Conservation (phyloP, 108 stramenopile species). For the Schizochytrium sp. region DNA sequence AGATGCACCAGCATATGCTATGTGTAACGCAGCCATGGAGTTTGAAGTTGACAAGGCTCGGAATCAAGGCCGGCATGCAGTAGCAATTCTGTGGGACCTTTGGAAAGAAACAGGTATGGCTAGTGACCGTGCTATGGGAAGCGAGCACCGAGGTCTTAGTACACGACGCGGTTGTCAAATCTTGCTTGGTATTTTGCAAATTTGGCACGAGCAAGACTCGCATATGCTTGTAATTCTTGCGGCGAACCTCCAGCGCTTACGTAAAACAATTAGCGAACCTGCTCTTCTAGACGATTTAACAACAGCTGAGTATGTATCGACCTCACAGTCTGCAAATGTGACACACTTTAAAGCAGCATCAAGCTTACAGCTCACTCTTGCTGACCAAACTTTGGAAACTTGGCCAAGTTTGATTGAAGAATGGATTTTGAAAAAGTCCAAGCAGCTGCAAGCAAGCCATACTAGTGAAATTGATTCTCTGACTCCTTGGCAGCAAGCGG, state of each 20-base stretch:
- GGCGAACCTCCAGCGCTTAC: background rate
- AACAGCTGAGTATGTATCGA: background rate
- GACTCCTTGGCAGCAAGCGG: conserved; percentile 52
- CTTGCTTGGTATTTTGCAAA: conserved; percentile 1
- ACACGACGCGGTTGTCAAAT: conserved; percentile 8
- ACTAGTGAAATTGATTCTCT: background rate
- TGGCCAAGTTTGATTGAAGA: background rate
- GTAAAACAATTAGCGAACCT: background rate
- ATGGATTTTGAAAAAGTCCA: background rate
- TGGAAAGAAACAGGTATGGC: conserved; percentile 53
- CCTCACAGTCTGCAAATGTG: too few species aligned
- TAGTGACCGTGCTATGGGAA: background rate
- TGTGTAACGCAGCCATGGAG: conserved; percentile 1
- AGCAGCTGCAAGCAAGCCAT: background rate
- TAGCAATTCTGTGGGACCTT: background rate
- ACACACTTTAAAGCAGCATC: too few species aligned
- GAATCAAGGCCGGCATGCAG: background rate
- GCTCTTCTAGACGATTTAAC: background rate
- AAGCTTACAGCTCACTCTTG: too few species aligned
- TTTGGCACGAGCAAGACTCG: background rate
- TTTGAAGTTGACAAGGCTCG: background rate
- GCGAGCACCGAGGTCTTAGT: background rate
- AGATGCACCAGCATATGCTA: conserved; percentile 22
- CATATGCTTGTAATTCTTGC: background rate
- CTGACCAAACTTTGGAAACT: too few species aligned